Evolutionary conservation across 345 rosid species (phyloP), one percentile per base, ranked within the genome.

Genomic region (Cardamine resedifolia): DNA sequence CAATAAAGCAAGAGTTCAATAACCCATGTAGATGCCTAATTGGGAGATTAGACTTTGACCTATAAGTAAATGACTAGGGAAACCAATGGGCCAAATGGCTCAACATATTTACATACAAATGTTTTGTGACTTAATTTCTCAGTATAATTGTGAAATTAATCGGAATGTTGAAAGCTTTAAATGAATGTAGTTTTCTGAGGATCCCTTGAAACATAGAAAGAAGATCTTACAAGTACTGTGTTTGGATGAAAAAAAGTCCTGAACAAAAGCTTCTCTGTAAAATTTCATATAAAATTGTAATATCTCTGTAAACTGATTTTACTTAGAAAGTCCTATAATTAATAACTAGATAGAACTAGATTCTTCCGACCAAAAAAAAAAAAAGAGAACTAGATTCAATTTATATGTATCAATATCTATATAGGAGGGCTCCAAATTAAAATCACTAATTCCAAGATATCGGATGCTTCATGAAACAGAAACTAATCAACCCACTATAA

Each of bases 391-490:
- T 47, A 50, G 11, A 10, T 30, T 8, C 0, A 16, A 28, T n/a
- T 2, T 36, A 26, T 2, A 44, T 43, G 10, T 64, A 6, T 43
- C 21, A n/a, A 19, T 43, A 21, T 27, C 4, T 18, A 33, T 44
- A 45, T 21, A 16, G 26, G 66, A 23, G 24, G 26, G 5, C 33
- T 7, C 68, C 44, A 69, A 26, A 55, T 36, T 26, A 36, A 60
- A 67, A 43, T 44, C n/a, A 38, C 70, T 18, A 62, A 45, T 38
- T 15, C 62, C 76, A 64, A 76, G 52, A 76, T 48, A 76, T 76
- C 15, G 60, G 76, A 76, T 76, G 75, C 75, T 76, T 76, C 36
- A 49, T 19, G 49, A 64, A 64, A 31, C 53, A 64, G 60, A 64
- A 76, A 76, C 62, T 64, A 57, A 76, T 76, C 66, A 56, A 12